Conservation (phyloP, 768 basidiomycete species). For the Infundibulicybe gibba region DNA sequence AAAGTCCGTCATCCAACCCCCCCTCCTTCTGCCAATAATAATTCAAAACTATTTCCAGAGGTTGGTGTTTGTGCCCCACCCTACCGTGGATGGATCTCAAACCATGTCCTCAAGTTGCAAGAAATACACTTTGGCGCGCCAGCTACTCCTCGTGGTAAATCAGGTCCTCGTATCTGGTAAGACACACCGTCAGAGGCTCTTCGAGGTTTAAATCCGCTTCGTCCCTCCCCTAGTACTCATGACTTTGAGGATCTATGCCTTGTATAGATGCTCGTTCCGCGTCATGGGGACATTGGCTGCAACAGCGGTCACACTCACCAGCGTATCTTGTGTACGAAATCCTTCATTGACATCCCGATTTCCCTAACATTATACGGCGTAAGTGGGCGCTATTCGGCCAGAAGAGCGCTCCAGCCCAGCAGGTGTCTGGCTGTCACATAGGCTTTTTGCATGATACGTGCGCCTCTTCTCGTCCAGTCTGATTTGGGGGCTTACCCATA, state of each 20-base stretch:
- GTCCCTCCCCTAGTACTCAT: slow-evolving; percentile 29
- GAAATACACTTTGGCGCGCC: slow-evolving; percentile 32
- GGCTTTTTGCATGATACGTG: slow-evolving; percentile 26
- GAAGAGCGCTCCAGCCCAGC: slow-evolving; percentile 18
- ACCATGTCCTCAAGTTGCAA: slow-evolving; percentile 30
- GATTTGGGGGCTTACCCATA: not conserved
- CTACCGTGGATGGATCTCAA: not conserved
- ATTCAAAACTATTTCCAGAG: slow-evolving; percentile 5
- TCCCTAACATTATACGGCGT: not conserved
- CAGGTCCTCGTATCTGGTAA: slow-evolving; percentile 44
- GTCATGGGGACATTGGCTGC: slow-evolving; percentile 31
- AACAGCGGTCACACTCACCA: slow-evolving; percentile 23
- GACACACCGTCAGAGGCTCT: slow-evolving; percentile 9
- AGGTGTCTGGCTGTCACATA: slow-evolving; percentile 29
- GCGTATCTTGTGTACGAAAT: slow-evolving; percentile 29
- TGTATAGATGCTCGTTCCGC: slow-evolving; percentile 40
- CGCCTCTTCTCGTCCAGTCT: slow-evolving; percentile 10
- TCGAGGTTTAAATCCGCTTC: no score
- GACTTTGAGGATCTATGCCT: slow-evolving; percentile 44
- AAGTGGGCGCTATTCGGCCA: slow-evolving; percentile 45
- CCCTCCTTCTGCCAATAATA: not conserved
- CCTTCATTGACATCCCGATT: slow-evolving; percentile 4
- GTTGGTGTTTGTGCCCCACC: slow-evolving; percentile 4
- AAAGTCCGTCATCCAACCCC: slow-evolving; percentile 17
- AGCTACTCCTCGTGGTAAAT: slow-evolving; percentile 35